These are phyloP conservation scores for Fusarium sp. DNA, from an alignment of 2,329 filamentous ascomycete species.

Conservation along the genomic window DNA sequence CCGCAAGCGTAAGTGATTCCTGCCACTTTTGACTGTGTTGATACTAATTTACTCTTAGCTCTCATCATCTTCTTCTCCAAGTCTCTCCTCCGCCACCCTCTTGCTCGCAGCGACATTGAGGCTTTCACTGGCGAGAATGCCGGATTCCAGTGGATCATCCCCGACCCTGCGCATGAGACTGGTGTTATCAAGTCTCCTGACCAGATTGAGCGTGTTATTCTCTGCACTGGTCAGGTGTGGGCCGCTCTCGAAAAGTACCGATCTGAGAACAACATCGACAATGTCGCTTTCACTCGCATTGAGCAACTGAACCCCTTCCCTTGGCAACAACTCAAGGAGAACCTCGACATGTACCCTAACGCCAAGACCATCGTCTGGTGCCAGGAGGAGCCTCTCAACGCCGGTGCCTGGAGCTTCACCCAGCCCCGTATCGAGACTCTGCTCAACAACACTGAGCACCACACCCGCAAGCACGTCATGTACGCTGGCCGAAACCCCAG, in stretches of 20 bases:
- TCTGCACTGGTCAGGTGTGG: slow-evolving; percentile 96
- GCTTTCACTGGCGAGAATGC: slow-evolving; percentile 87
- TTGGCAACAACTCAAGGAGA: slow-evolving; percentile 96
- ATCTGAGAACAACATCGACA: slow-evolving; percentile 84
- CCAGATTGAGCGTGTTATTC: slow-evolving; percentile 91
- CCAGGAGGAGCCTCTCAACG: slow-evolving; percentile 98
- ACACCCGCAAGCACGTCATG: slow-evolving; percentile 95
- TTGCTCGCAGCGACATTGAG: slow-evolving; percentile 89
- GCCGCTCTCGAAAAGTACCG: slow-evolving; percentile 91
- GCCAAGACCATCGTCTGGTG: slow-evolving; percentile 97
- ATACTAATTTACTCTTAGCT: slow-evolving; percentile 58
- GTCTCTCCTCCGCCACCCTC: slow-evolving; percentile 90
- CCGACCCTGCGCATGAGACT: slow-evolving; percentile 84
- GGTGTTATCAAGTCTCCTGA: slow-evolving; percentile 81
- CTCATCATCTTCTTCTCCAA: slow-evolving; percentile 99
- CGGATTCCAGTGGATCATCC: slow-evolving; percentile 97
- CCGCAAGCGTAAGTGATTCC: slow-evolving; percentile 85
- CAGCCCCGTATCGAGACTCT: slow-evolving; percentile 97
- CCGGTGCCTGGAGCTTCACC: slow-evolving; percentile 96
- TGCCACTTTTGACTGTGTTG: background rate
- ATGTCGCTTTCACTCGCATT: slow-evolving; percentile 93
- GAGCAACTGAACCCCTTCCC: slow-evolving; percentile 99
- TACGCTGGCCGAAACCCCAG: slow-evolving; percentile 96
- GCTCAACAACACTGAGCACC: slow-evolving; percentile 90
- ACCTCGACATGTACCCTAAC: slow-evolving; percentile 96